Percentiles rank a stretch among this genome's conserved stretches.
These are phyloP conservation scores for Hebeloma cylindrosporum DNA, from an alignment of 768 basidiomycete species.

Conservation along the genomic window DNA sequence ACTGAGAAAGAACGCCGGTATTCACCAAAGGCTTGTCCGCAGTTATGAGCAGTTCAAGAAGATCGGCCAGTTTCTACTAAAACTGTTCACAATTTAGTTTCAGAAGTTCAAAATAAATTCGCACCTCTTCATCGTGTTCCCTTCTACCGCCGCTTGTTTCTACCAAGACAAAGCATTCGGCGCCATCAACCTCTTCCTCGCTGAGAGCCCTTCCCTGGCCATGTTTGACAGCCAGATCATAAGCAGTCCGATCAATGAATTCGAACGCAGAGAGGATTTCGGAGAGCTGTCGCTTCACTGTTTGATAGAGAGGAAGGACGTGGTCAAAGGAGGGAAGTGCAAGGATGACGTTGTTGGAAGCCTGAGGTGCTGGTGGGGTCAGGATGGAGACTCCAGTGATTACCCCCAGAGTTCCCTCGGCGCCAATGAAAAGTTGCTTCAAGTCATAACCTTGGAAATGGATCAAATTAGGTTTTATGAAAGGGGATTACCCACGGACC, in stretches of 20 bases:
- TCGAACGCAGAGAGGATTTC: conserved; percentile 98
- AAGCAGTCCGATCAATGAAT: conserved; percentile 86
- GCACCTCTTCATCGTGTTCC: conserved; percentile 92
- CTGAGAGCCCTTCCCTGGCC: conserved; percentile 77
- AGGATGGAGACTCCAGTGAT: conserved; percentile 95
- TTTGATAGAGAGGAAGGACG: conserved; percentile 82
- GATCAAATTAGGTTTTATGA: conserved; percentile 4
- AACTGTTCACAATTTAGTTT: neutral
- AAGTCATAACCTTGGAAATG: conserved; percentile 85
- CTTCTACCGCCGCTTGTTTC: conserved; percentile 93
- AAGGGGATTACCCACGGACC: conserved; percentile 45
- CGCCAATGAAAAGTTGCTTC: conserved; percentile 97
- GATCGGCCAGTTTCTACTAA: conserved; percentile 77
- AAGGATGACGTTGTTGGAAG: conserved; percentile 90
- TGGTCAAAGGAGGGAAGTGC: conserved; percentile 85
- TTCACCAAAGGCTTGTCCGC: conserved; percentile 75
- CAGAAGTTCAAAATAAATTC: conserved; percentile 11
- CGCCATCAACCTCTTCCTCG: conserved; percentile 71
- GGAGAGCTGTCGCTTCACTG: conserved; percentile 77
- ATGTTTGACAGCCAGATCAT: conserved; percentile 81
- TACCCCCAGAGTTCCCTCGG: conserved; percentile 94
- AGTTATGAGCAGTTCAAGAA: conserved; percentile 77
- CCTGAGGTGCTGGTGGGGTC: conserved; percentile 78
- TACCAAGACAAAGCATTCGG: conserved; percentile 86
- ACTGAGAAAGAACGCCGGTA: conserved; percentile 91